Conservation (phyloP, 2,329 filamentous ascomycete genomes). For the Fusarium zealandicum region DNA sequence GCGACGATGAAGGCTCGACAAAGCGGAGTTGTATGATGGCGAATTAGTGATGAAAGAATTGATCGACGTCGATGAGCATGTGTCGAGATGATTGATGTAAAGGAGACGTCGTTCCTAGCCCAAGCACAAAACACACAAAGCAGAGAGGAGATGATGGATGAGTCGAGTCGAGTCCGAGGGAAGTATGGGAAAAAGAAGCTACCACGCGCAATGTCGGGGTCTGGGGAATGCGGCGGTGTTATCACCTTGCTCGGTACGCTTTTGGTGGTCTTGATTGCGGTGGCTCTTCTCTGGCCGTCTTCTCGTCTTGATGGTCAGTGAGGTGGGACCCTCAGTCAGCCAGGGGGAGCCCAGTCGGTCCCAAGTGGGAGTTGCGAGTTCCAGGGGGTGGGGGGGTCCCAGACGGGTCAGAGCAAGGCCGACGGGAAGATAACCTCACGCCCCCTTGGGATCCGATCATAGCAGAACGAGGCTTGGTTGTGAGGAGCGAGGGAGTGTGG, state of each 20-base stretch:
- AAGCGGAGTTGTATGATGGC: conserved; percentile 11
- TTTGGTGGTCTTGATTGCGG: conserved; percentile 24
- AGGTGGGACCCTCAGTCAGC: conserved; percentile 20
- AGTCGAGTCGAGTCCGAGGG: conserved; percentile 27
- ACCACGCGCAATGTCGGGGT: conserved; percentile 28
- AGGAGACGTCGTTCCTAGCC: conserved; percentile 17
- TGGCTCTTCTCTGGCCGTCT: conserved; percentile 28
- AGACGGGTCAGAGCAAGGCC: conserved; percentile 28
- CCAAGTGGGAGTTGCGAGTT: conserved; percentile 29
- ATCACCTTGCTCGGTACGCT: conserved; percentile 39
- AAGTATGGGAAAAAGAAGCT: conserved; percentile 27
- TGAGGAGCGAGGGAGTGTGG: conserved; percentile 24
- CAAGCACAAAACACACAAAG: conserved; percentile 22
- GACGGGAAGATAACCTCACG: conserved; percentile 32
- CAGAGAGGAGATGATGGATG: conserved; percentile 13
- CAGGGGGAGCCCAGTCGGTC: conserved; percentile 29
- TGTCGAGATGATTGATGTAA: neutral
- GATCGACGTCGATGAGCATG: conserved; percentile 13
- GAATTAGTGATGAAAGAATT: conserved; percentile 9
- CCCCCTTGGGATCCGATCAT: conserved; percentile 21
- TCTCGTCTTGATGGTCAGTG: conserved; percentile 35
- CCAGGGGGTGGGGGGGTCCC: conserved; percentile 33
- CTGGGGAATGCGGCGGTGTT: conserved; percentile 42
- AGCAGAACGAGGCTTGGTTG: conserved; percentile 10
- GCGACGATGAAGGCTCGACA: conserved; percentile 11